Evolutionary conservation across 768 basidiomycete species (phyloP).

Genomic region (Clavaria fumosa): DNA sequence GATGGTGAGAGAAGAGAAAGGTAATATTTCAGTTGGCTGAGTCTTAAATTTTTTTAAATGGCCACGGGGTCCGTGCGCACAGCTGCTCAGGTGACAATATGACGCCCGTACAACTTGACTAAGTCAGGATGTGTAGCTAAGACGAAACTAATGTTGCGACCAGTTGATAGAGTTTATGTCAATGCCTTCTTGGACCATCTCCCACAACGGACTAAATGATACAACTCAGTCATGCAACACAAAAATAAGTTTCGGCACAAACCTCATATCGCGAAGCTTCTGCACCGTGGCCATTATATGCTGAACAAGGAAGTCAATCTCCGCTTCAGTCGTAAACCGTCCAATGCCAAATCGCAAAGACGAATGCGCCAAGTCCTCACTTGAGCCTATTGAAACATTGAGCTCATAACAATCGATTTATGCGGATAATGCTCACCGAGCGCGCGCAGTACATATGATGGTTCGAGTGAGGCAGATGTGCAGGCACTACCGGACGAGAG

Average conservation of each 20-base stretch:
- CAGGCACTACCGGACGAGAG: slow-evolving; percentile 97
- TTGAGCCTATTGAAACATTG: slow-evolving; percentile 58
- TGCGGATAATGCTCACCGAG: too few relatives aligned
- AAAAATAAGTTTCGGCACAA: slow-evolving; percentile 10
- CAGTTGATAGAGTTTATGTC: slow-evolving; percentile 92
- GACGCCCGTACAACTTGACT: neutral
- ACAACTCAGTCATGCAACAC: slow-evolving; percentile 6
- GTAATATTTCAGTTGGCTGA: slow-evolving; percentile 20
- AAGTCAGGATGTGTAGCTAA: neutral
- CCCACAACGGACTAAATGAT: slow-evolving; percentile 73
- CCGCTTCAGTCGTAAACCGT: slow-evolving; percentile 93
- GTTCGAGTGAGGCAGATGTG: slow-evolving; percentile 95
- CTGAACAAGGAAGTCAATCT: slow-evolving; percentile 85
- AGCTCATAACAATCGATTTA: too few relatives aligned
- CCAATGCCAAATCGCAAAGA: slow-evolving; percentile 96
- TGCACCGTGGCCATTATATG: slow-evolving; percentile 82
- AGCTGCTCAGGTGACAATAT: too few relatives aligned
- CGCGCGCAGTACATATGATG: slow-evolving; percentile 94
- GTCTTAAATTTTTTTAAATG: slow-evolving; percentile 25
- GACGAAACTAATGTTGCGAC: slow-evolving; percentile 63
- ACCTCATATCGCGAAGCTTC: slow-evolving; percentile 88
- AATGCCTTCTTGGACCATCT: slow-evolving; percentile 99
- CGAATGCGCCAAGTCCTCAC: slow-evolving; percentile 98
- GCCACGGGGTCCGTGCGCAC: slow-evolving; percentile 11
- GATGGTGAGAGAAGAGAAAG: slow-evolving; percentile 25